phyloP scores from a whole-genome alignment of 805 yeast genomes.

The Suhomyces faveliae region DNA sequence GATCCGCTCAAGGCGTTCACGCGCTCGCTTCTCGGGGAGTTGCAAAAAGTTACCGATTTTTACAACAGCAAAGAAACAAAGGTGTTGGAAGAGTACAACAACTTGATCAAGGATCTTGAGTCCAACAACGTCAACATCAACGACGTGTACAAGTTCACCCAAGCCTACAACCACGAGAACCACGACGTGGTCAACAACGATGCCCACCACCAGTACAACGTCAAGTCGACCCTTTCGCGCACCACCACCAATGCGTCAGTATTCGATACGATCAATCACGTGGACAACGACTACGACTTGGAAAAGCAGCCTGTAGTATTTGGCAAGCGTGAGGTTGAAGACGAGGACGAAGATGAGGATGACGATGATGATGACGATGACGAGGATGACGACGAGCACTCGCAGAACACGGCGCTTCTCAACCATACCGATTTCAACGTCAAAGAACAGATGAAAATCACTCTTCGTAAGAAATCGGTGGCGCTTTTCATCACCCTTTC shows the following conservation, averaged over 20 bases:
- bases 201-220: conserved; percentile 21
- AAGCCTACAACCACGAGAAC: conserved; percentile 21
- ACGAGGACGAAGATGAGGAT: conserved; percentile 13
- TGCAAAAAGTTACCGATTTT: conserved; percentile 52
- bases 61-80: conserved; percentile 47
- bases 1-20: conserved; percentile 45
- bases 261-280: conserved; percentile 27
- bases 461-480: conserved; percentile 64
- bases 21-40: conserved; percentile 46
- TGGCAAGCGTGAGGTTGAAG: background rate
- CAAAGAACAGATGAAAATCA: conserved; percentile 52
- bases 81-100: conserved; percentile 44
- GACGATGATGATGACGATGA: conserved; percentile 37
- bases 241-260: conserved; percentile 26
- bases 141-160: conserved; percentile 24
- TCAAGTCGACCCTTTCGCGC: conserved; percentile 20
- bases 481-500: conserved; percentile 71
- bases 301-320: conserved; percentile 15
- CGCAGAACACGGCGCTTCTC: conserved; percentile 47
- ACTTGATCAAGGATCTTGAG: conserved; percentile 48
- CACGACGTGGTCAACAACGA: conserved; percentile 10
- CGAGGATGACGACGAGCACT: conserved; percentile 22
- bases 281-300: conserved; percentile 22
- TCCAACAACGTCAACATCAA: conserved; percentile 26
- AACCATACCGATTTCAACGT: conserved; percentile 49